A percentile compares a stretch with the other conserved stretches of the same genome.
These are phyloP conservation scores for Cystobasidium pallidum DNA, from an alignment of 1,284 basidiomycete species.

Conservation along the genomic window DNA sequence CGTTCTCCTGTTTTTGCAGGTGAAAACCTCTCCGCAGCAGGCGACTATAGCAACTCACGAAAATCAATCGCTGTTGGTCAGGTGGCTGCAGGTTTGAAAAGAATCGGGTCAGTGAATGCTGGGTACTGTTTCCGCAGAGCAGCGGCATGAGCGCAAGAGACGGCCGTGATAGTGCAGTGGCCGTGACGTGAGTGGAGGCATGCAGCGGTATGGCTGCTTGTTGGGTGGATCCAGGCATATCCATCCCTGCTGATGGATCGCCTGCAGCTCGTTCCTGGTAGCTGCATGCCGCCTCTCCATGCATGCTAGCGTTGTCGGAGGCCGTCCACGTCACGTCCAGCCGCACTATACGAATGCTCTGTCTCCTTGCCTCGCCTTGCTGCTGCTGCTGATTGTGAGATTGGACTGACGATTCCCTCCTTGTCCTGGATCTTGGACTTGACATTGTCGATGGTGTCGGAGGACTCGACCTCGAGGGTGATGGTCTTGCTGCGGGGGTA, in stretches of 20 bases:
- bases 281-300: no score
- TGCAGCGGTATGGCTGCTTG: no score
- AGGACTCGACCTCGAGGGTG: slow-evolving; percentile 65
- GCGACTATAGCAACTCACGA: slow-evolving; percentile 61
- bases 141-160: neutral
- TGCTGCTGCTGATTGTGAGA: no score
- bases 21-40: no score
- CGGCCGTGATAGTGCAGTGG: neutral
- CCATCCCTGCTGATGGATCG: no score
- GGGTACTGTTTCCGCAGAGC: neutral
- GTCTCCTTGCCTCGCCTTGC: neutral
- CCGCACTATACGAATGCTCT: no score
- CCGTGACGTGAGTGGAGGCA: neutral
- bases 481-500: slow-evolving; percentile 55
- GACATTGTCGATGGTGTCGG: slow-evolving; percentile 67
- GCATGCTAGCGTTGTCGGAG: no score
- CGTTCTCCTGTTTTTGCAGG: no score
- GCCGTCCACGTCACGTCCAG: no score
- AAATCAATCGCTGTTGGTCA: slow-evolving; percentile 92
- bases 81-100: slow-evolving; percentile 62
- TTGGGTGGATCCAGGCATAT: no score
- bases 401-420: slow-evolving; percentile 56
- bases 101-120: neutral
- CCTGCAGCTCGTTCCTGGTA: no score
- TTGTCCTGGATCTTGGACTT: slow-evolving; percentile 63